phyloP scores from a whole-genome alignment of 1,284 basidiomycete species.

The Apiotrichum porosum region DNA sequence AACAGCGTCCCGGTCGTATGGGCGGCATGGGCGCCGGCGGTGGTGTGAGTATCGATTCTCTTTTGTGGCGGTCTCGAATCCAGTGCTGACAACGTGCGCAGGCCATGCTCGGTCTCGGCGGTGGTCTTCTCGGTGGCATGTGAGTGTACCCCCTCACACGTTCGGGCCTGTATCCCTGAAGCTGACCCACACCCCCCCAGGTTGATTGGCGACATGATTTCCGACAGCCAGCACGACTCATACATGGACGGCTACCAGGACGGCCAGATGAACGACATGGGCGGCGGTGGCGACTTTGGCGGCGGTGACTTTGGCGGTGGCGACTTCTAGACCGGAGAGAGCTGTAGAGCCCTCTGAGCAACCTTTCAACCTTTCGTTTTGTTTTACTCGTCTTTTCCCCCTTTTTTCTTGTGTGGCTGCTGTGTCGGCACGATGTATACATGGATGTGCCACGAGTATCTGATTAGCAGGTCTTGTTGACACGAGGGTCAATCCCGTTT shows the following conservation, averaged over 20 bases:
- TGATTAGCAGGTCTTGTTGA: neutral
- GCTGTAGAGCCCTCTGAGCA: neutral
- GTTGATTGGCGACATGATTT: constrained; percentile 43
- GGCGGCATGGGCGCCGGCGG: constrained; percentile 40
- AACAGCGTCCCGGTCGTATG: constrained; percentile 13
- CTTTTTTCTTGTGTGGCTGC: too few species aligned
- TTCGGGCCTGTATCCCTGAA: too few species aligned
- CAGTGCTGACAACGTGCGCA: neutral
- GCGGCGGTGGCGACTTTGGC: constrained; percentile 23
- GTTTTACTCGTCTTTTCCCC: too few species aligned
- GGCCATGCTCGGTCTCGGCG: constrained; percentile 40
- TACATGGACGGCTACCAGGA: constrained; percentile 41
- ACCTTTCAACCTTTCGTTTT: too few species aligned
- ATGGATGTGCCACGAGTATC: neutral
- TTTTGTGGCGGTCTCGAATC: too few species aligned
- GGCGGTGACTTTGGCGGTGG: constrained; percentile 28
- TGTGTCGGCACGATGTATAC: neutral
- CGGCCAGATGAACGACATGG: constrained; percentile 16
- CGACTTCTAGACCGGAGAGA: constrained; percentile 19
- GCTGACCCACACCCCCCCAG: too few species aligned
- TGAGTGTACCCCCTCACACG: too few species aligned
- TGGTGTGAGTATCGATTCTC: constrained; percentile 20
- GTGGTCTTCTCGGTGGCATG: constrained; percentile 47
- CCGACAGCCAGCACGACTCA: constrained; percentile 23
- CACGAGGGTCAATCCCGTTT: neutral